phyloP scores from a whole-genome alignment of 768 basidiomycete species.

The Scleroderma citrinum region DNA sequence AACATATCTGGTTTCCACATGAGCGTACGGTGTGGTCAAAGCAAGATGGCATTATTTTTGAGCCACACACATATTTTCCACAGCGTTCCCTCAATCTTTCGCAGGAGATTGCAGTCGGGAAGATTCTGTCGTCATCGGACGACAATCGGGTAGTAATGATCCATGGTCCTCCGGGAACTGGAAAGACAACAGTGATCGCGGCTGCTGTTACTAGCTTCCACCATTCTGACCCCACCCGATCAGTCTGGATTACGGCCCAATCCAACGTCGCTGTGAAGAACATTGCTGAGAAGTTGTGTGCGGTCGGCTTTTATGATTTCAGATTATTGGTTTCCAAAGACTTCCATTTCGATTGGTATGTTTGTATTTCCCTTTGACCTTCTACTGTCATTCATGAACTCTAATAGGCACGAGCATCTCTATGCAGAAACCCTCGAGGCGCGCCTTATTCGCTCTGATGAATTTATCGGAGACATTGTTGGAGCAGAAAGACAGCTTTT shows the following conservation, averaged over 20 bases:
- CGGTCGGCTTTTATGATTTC: conserved; percentile 28
- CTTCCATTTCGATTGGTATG: conserved; percentile 42
- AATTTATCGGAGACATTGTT: conserved; percentile 12
- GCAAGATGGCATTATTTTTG: not conserved
- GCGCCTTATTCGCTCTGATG: conserved; percentile 34
- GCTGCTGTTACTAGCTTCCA: conserved; percentile 25
- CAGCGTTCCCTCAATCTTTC: conserved; percentile 16
- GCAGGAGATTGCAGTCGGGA: conserved; percentile 21
- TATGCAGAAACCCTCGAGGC: conserved; percentile 29
- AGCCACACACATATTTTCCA: not conserved
- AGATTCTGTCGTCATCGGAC: conserved; percentile 19
- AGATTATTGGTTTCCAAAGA: conserved; percentile 39
- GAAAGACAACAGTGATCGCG: conserved; percentile 41
- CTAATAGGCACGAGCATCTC: conserved; percentile 44
- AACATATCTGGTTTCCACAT: conserved; percentile 22
- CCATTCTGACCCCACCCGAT: conserved; percentile 2
- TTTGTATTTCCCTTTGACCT: not conserved
- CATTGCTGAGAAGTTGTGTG: conserved; percentile 41
- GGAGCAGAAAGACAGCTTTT: conserved; percentile 20
- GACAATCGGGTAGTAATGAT: conserved; percentile 19
- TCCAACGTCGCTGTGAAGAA: conserved; percentile 50
- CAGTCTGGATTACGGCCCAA: conserved; percentile 39
- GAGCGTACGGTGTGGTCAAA: conserved; percentile 11
- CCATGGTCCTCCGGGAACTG: conserved; percentile 38
- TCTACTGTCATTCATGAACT: not conserved